Base-by-base conservation (phyloP, 495 filamentous ascomycete genomes). In the Penicillium maclennaniae region DNA sequence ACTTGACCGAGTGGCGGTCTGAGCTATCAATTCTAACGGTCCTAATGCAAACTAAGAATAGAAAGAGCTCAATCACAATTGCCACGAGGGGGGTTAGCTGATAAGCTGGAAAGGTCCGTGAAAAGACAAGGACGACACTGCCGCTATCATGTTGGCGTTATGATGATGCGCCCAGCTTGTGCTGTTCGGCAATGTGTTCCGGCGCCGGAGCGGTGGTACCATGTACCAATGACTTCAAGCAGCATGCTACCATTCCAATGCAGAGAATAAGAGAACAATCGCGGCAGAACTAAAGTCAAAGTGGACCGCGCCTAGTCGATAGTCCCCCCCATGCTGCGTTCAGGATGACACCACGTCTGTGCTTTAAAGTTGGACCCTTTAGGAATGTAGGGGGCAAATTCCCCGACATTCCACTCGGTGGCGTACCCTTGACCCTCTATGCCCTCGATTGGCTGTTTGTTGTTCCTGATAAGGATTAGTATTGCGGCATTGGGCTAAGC, bases 341-440 rank as follows among this genome's bases (percentile, higher is more conserved):
- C 31, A 34, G 31, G 17, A 9, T 9, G 16, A 41, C 8, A 7
- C 34, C n/a, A 9, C 26, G 23, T 23, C 48, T 19, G 48, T 50
- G 39, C 39, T 6, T 16, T 15, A 36, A 14, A 28, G 48, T 25
- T 43, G 27, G 26, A 23, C 47, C 37, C 23, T 49, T 10, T 37
- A n/a, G 27, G 48, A 50, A 50, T 50, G 48, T 39, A 34, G 38
- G 48, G 39, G 48, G 39, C 31, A 8, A 7, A 26, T 8, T 25
- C 17, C 28, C 26, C 23, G 9, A 20, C 26, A 50, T 50, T 50
- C 10, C 28, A 19, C 17, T 25, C 25, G 39, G 48, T 50, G 48
- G 48, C 48, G 43, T 26, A 25, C 27, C 23, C 34, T 25, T 10
- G 31, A 27, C 1, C 19, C 6, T 6, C 26, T 16, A n/a, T 39